phyloP scores from a whole-genome alignment of 2,329 filamentous ascomycete genomes.

The Xylariaceae sp. region DNA sequence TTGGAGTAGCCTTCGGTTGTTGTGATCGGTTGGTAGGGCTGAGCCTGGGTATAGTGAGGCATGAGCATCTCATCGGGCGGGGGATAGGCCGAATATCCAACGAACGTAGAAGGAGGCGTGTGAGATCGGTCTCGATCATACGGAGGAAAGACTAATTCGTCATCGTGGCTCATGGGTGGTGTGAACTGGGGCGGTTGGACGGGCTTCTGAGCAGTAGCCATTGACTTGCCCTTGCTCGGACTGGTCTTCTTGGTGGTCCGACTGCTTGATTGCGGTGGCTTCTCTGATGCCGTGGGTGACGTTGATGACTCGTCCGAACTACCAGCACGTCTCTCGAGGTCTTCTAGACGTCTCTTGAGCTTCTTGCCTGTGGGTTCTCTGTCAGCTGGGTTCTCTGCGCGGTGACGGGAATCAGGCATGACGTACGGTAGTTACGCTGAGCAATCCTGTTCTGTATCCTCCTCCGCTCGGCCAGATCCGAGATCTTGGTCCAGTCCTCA shows the following conservation, averaged over 20 bases:
- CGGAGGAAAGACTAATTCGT: constrained; percentile 66
- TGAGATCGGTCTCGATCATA: constrained; percentile 71
- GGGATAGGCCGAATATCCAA: constrained; percentile 68
- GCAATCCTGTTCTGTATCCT: constrained; percentile 98
- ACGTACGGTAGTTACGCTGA: constrained; percentile 90
- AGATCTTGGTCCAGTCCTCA: constrained; percentile 99
- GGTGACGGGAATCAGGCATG: constrained; percentile 2
- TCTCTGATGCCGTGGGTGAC: constrained; percentile 42
- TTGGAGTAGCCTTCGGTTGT: constrained; percentile 56
- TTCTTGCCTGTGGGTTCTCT: constrained; percentile 71
- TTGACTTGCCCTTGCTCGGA: constrained; percentile 51
- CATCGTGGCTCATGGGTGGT: constrained; percentile 61
- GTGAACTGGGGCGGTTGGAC: constrained; percentile 59
- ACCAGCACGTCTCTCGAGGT: constrained; percentile 78
- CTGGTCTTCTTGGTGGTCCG: constrained; percentile 44
- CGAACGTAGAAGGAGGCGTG: constrained; percentile 65
- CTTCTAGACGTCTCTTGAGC: constrained; percentile 86
- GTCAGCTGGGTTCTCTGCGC: constrained; percentile 1
- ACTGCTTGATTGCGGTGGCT: constrained; percentile 40
- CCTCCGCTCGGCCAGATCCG: constrained; percentile 89
- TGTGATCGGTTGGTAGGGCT: constrained; percentile 55
- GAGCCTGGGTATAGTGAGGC: constrained; percentile 58
- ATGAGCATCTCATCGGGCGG: constrained; percentile 67
- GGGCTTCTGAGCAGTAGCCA: constrained; percentile 39
- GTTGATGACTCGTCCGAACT: constrained; percentile 48